Evolutionary conservation across 2,329 filamentous ascomycete species (phyloP).

Genomic region (Scytalidium lignicola): DNA sequence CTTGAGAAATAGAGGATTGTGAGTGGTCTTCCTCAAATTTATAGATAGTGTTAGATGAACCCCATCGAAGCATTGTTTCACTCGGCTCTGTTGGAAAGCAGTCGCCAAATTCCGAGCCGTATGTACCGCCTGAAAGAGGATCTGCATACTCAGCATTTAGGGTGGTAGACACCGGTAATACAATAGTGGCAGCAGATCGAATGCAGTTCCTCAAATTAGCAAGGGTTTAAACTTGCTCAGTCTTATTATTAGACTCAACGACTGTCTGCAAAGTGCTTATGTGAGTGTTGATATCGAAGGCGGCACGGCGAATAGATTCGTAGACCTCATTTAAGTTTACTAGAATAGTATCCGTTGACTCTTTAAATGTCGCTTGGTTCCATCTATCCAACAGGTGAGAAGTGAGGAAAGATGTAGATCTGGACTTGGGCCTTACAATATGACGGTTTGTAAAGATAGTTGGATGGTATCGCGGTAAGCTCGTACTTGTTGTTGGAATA

Average conservation of each 20-base stretch:
- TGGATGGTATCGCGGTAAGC: conserved; percentile 13
- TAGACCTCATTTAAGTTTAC: conserved; percentile 11
- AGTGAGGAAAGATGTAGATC: neutral
- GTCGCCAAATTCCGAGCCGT: conserved; percentile 11
- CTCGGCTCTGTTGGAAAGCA: conserved; percentile 6
- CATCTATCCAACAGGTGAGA: conserved; percentile 4
- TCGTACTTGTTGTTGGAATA: conserved; percentile 11
- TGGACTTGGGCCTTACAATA: conserved; percentile 5
- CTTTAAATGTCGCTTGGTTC: conserved; percentile 10
- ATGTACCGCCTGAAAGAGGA: neutral
- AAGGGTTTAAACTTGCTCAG: conserved; percentile 2
- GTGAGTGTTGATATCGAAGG: conserved; percentile 8
- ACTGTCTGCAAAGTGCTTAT: conserved; percentile 5
- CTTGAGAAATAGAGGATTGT: neutral
- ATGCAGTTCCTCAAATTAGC: conserved; percentile 8
- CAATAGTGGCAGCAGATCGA: conserved; percentile 10
- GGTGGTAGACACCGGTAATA: conserved; percentile 8
- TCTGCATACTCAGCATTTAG: conserved; percentile 1
- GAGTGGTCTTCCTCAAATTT: conserved; percentile 7
- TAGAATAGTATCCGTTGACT: conserved; percentile 11
- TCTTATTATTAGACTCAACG: conserved; percentile 4
- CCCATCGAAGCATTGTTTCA: conserved; percentile 11
- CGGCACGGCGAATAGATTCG: conserved; percentile 8
- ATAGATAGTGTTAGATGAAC: conserved; percentile 11
- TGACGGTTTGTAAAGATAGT: conserved; percentile 12